Conservation (phyloP, 148 eudicot species). For the Rhododendron vialii region DNA sequence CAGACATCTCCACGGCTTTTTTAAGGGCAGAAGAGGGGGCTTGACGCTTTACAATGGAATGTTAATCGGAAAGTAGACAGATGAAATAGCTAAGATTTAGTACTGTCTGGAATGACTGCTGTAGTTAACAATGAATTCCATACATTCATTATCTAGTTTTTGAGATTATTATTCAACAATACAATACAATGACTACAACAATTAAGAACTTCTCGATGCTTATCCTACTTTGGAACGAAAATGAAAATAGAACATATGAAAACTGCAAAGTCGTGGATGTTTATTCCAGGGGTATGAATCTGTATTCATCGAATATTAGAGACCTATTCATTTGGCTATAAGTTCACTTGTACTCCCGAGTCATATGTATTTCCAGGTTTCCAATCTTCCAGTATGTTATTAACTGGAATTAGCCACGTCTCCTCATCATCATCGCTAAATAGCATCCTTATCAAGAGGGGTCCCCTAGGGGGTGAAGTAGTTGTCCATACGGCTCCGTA, state of each 20-base stretch:
- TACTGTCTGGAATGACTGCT: background rate
- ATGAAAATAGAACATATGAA: background rate
- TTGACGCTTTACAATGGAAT: background rate
- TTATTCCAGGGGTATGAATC: background rate
- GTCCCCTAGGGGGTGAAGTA: slow-evolving; percentile 60
- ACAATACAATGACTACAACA: background rate
- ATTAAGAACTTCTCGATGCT: background rate
- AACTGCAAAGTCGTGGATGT: background rate
- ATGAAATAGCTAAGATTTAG: background rate
- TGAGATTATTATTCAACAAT: background rate
- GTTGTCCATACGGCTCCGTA: slow-evolving; percentile 83
- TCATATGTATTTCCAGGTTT: slow-evolving; percentile 62
- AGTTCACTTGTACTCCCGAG: slow-evolving; percentile 63
- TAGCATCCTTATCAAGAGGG: slow-evolving; percentile 61
- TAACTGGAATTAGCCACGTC: slow-evolving; percentile 60
- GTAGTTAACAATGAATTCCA: background rate
- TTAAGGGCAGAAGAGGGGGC: background rate
- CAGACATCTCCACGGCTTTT: background rate
- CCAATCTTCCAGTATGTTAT: slow-evolving; percentile 63
- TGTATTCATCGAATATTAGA: background rate
- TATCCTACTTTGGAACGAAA: background rate
- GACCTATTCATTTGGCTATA: background rate
- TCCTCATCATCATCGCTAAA: slow-evolving; percentile 59
- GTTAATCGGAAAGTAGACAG: background rate
- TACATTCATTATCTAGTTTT: background rate